Conservation (phyloP, 2,329 filamentous ascomycete genomes). For the Fonsecaea pedrosoi region DNA sequence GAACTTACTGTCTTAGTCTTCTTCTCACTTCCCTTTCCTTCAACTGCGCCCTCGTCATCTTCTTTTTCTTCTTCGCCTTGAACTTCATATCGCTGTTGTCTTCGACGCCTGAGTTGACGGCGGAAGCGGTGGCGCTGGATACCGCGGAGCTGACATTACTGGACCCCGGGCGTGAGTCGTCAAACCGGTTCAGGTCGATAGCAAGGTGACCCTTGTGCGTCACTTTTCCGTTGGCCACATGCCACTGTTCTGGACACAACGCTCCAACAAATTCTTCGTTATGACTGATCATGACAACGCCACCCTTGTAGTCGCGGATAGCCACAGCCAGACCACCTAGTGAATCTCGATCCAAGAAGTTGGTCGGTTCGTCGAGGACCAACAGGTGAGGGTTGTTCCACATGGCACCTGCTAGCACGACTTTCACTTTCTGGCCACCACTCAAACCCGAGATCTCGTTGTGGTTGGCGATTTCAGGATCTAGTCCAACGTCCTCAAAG, state of each 20-base stretch:
- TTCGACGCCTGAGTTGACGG: conserved; percentile 82
- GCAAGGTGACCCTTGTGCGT: conserved; percentile 80
- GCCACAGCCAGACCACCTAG: conserved; percentile 96
- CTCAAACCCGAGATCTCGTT: conserved; percentile 96
- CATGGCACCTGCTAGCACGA: conserved; percentile 93
- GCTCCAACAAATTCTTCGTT: conserved; percentile 99
- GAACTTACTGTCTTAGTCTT: conserved; percentile 72
- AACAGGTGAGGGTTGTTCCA: conserved; percentile 99
- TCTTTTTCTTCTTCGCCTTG: conserved; percentile 73
- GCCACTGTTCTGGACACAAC: conserved; percentile 94
- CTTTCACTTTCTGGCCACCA: conserved; percentile 98
- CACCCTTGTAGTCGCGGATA: conserved; percentile 96
- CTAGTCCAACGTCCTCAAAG: conserved; percentile 94
- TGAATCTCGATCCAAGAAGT: conserved; percentile 98
- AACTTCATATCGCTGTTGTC: conserved; percentile 85
- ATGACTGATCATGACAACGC: conserved; percentile 98
- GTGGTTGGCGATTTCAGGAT: conserved; percentile 98
- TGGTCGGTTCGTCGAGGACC: conserved; percentile 97
- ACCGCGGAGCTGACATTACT: conserved; percentile 67
- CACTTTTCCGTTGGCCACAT: conserved; percentile 85
- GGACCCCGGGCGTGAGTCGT: conserved; percentile 74
- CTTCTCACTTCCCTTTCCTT: conserved; percentile 92
- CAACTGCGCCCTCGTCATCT: conserved; percentile 94
- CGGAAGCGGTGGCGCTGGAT: conserved; percentile 64
- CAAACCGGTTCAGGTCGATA: conserved; percentile 80